phyloP scores from a whole-genome alignment of 495 filamentous ascomycete species.

The Lepraria neglecta region DNA sequence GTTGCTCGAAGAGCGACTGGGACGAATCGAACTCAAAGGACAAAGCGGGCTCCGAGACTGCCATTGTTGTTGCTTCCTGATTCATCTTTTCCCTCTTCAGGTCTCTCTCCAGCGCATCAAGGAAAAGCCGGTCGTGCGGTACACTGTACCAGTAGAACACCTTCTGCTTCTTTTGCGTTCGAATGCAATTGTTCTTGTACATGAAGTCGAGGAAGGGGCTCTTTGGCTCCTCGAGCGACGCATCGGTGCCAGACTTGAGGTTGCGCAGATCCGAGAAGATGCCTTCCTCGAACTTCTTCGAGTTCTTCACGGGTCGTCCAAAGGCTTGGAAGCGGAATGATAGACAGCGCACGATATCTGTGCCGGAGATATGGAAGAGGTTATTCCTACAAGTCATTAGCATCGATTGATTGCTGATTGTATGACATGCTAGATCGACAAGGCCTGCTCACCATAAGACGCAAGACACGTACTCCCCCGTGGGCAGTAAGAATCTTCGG shows the following conservation, averaged over 20 bases:
- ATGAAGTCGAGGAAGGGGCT: conserved; percentile 96
- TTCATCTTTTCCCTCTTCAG: conserved; percentile 99
- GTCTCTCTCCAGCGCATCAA: conserved; percentile 94
- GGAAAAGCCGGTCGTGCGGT: conserved; percentile 92
- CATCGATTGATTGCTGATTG: conserved; percentile 20
- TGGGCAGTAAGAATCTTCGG: conserved; percentile 87
- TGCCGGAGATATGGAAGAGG: conserved; percentile 97
- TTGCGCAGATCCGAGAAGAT: conserved; percentile 99
- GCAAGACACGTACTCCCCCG: conserved; percentile 97
- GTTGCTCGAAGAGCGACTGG: conserved; percentile 97
- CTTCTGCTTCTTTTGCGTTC: conserved; percentile 99
- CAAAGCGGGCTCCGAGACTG: conserved; percentile 90
- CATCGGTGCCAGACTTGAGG: conserved; percentile 95
- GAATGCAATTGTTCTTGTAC: conserved; percentile 99
- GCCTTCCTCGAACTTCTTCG: conserved; percentile 99
- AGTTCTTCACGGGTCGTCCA: conserved; percentile 96
- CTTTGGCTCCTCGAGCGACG: conserved; percentile 98
- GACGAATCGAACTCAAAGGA: conserved; percentile 99
- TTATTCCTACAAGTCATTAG: conserved; percentile 67
- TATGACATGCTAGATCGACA: conserved; percentile 1
- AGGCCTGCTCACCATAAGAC: conserved; percentile 71
- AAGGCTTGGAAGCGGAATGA: conserved; percentile 99
- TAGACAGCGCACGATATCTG: conserved; percentile 96
- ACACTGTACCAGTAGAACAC: conserved; percentile 99
- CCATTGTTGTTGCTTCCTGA: conserved; percentile 93